Evolutionary conservation across 345 rosid genomes (phyloP).

Genomic region (Physaria fendleri): DNA sequence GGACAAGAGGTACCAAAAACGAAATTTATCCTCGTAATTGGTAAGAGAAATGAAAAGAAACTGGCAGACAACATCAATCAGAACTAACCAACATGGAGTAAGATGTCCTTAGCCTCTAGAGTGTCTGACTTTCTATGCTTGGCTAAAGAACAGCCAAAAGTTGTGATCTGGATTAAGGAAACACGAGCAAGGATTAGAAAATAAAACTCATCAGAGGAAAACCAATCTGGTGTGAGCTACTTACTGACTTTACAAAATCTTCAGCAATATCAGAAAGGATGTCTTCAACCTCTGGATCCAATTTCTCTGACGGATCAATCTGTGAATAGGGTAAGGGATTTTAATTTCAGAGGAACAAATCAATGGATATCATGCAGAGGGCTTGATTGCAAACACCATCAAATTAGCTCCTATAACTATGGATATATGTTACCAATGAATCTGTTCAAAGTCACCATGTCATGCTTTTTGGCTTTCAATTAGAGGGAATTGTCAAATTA

Average conservation of each 20-base stretch:
- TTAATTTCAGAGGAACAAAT: neutral
- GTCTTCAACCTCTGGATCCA: constrained; percentile 94
- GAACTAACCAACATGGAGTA: constrained; percentile 85
- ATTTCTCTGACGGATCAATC: constrained; percentile 87
- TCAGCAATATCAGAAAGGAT: constrained; percentile 91
- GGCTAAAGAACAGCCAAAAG: constrained; percentile 95
- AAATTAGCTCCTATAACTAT: neutral
- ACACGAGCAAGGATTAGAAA: constrained; percentile 14
- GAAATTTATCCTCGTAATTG: neutral
- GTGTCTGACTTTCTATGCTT: constrained; percentile 91
- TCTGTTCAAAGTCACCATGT: neutral
- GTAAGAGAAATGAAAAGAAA: constrained; percentile 5
- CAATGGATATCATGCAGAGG: neutral
- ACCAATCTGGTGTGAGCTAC: constrained; percentile 29
- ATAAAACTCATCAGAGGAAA: neutral
- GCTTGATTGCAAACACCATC: neutral
- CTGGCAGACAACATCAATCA: constrained; percentile 4
- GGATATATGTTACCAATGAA: neutral
- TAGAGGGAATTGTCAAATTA: neutral
- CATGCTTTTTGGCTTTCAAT: neutral
- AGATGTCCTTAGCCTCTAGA: constrained; percentile 93
- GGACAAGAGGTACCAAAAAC: constrained; percentile 10
- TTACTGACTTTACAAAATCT: constrained; percentile 90
- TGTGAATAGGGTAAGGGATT: constrained; percentile 25
- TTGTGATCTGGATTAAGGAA: constrained; percentile 51